Evolutionary conservation across 179 eudicot genomes (phyloP).

Genomic region (Patellifolia procumbens): DNA sequence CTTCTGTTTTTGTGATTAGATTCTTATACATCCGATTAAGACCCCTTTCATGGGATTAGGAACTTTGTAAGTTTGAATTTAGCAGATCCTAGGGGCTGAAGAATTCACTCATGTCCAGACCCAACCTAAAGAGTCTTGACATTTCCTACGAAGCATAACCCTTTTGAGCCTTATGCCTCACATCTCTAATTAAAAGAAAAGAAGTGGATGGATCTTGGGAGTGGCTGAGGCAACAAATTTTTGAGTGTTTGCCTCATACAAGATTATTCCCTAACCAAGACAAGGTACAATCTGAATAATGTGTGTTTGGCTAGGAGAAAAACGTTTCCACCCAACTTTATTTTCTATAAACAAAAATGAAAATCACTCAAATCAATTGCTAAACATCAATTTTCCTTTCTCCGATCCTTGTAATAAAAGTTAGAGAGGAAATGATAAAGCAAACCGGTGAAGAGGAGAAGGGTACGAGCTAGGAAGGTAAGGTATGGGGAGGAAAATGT

Average conservation of each 20-base stretch:
- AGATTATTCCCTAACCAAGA: not conserved
- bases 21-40: too few species aligned
- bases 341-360: not conserved
- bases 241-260: too few species aligned
- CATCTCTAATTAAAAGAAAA: too few species aligned
- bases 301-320: not conserved
- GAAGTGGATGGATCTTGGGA: too few species aligned
- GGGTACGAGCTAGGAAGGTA: not conserved
- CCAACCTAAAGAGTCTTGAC: not conserved
- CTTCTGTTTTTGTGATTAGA: not conserved
- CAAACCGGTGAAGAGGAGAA: not conserved
- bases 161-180: not conserved
- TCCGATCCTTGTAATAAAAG: not conserved
- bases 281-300: not conserved
- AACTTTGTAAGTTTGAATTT: too few species aligned
- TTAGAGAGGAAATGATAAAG: not conserved
- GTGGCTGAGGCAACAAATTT: too few species aligned
- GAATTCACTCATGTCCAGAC: too few species aligned
- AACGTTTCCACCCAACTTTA: not conserved
- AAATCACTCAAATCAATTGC: not conserved
- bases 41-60: too few species aligned
- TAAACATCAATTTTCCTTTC: not conserved
- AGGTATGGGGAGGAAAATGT: not conserved
- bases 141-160: not conserved
- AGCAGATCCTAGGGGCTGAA: too few species aligned